phyloP scores from a whole-genome alignment of 768 basidiomycete species.

The Suillus americanus region DNA sequence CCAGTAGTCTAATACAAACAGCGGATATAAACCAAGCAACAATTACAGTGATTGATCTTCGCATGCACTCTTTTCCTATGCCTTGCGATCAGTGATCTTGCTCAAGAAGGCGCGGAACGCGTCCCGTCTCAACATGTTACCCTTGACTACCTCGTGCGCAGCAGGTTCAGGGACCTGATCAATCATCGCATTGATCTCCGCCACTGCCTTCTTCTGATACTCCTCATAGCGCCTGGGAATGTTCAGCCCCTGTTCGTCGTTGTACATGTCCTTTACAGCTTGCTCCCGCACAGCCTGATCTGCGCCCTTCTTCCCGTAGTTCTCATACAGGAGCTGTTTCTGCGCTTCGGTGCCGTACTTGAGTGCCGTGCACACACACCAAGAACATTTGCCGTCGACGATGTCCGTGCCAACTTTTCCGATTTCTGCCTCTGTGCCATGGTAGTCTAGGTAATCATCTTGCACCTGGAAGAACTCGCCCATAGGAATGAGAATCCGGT shows the following conservation, averaged over 20 bases:
- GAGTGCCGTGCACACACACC: conserved; percentile 91
- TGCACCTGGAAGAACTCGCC: conserved; percentile 99
- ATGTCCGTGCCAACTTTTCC: conserved; percentile 99
- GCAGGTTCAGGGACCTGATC: conserved; percentile 64
- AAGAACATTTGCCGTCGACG: conserved; percentile 97
- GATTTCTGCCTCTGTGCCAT: conserved; percentile 85
- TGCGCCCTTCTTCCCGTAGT: conserved; percentile 60
- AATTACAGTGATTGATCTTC: not conserved
- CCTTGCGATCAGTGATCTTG: conserved; percentile 67
- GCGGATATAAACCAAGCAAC: not conserved
- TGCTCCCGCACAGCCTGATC: conserved; percentile 43
- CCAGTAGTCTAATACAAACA: not conserved
- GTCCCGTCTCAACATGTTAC: conserved; percentile 51
- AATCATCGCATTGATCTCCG: conserved; percentile 61
- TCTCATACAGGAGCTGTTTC: conserved; percentile 57
- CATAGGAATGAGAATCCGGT: conserved; percentile 82
- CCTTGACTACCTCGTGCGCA: conserved; percentile 37
- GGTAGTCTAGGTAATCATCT: conserved; percentile 95
- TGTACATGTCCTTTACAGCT: conserved; percentile 68
- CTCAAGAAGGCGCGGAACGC: conserved; percentile 85
- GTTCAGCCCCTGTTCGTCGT: conserved; percentile 57
- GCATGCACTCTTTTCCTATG: not conserved
- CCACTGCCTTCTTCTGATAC: conserved; percentile 43
- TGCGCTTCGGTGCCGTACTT: conserved; percentile 53
- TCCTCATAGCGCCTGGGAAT: conserved; percentile 67